Percentiles rank a stretch among this genome's conserved stretches.
These are phyloP conservation scores for Trichosporon sp. DNA, from an alignment of 1,284 basidiomycete genomes.

Conservation along the genomic window DNA sequence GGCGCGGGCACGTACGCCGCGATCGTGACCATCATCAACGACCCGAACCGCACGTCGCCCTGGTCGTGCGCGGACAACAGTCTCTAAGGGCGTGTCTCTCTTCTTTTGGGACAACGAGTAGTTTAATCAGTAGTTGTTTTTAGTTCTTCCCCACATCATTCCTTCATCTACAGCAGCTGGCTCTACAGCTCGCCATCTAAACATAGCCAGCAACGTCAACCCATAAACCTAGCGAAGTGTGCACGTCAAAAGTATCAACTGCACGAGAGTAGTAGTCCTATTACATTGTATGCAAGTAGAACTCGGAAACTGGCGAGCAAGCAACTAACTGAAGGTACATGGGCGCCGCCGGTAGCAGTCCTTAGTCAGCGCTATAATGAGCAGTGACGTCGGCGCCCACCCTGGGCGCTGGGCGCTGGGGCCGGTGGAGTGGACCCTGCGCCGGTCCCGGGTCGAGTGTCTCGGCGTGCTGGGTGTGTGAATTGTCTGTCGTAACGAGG, in stretches of 20 bases:
- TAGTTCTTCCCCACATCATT: not conserved
- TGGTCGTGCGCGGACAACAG: conserved; percentile 38
- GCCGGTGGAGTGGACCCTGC: too few species aligned
- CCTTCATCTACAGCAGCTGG: not conserved
- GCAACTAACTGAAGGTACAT: too few species aligned
- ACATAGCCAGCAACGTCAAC: not conserved
- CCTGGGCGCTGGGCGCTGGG: too few species aligned
- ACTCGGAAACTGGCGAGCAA: not conserved
- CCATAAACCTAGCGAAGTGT: not conserved
- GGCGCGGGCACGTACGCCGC: conserved; percentile 36
- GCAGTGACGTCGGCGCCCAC: too few species aligned
- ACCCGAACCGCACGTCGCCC: conserved; percentile 23
- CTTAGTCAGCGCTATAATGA: too few species aligned
- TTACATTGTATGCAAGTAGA: conserved; percentile 6
- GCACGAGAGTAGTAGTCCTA: conserved; percentile 1
- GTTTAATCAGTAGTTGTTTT: not conserved
- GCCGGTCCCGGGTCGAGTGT: too few species aligned
- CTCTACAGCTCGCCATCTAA: not conserved
- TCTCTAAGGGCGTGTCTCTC: not conserved
- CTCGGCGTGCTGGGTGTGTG: too few species aligned
- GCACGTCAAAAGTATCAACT: not conserved
- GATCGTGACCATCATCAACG: conserved; percentile 27
- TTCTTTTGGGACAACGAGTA: not conserved
- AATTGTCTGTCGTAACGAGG: too few species aligned
- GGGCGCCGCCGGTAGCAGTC: too few species aligned